A percentile compares a stretch with the other conserved stretches of the same genome.
Conservation (phyloP, 1,139 yeast genomes). For the Taphrina populina region DNA sequence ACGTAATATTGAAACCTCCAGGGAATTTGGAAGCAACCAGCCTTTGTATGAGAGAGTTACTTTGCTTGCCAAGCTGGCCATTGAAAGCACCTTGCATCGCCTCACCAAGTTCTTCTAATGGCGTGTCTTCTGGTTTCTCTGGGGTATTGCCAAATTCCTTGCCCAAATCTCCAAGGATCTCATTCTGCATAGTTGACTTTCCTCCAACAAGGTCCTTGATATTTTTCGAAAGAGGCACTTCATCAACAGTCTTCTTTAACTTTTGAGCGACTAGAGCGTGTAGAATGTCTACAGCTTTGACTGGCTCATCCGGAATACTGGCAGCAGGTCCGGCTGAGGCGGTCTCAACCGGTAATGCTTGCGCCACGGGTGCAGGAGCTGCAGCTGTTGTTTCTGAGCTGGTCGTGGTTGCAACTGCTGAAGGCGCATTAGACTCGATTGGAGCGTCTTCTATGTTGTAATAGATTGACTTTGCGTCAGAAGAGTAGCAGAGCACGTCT, state of each 20-base stretch:
- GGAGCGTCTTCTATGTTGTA: constrained; percentile 85
- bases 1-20: constrained; percentile 92
- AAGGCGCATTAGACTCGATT: constrained; percentile 53
- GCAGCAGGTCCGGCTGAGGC: constrained; percentile 74
- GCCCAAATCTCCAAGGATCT: constrained; percentile 95
- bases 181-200: constrained; percentile 96
- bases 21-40: constrained; percentile 97
- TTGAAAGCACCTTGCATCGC: constrained; percentile 84
- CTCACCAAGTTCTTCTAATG: constrained; percentile 91
- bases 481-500: constrained; percentile 91
- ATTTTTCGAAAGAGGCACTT: constrained; percentile 84
- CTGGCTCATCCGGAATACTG: constrained; percentile 83
- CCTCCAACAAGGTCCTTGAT: constrained; percentile 97
- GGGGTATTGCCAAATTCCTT: constrained; percentile 97
- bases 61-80: constrained; percentile 91
- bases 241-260: constrained; percentile 83
- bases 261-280: constrained; percentile 94
- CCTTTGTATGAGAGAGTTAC: constrained; percentile 83
- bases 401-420: constrained; percentile 48
- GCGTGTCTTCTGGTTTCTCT: constrained; percentile 97
- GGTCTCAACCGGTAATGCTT: constrained; percentile 60
- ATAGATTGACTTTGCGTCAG: constrained; percentile 93
- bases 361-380: constrained; percentile 49
- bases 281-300: constrained; percentile 73
- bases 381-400: constrained; percentile 48